Conservation (phyloP, 1,139 yeast species). For the Geotrichum candidum region DNA sequence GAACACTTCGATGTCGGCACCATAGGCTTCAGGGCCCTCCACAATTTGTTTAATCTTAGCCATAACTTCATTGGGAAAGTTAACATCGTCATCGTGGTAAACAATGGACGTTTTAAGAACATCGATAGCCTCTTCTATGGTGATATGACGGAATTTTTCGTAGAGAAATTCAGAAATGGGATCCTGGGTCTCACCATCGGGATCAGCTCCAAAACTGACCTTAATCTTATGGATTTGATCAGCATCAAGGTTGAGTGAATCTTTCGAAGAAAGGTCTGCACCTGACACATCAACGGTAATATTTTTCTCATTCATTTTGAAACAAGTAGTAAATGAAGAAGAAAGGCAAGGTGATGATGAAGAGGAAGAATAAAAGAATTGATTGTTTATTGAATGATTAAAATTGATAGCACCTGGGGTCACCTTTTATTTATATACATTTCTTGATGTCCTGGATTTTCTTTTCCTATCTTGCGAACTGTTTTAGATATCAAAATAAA, state of each 20-base stretch:
- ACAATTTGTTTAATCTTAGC: slow-evolving; percentile 29
- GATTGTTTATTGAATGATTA: background rate
- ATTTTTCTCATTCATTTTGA: slow-evolving; percentile 1
- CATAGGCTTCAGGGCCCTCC: slow-evolving; percentile 21
- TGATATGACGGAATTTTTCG: slow-evolving; percentile 38
- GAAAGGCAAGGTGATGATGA: background rate
- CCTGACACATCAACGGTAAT: background rate
- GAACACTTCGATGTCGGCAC: slow-evolving; percentile 12
- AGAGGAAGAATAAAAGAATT: background rate
- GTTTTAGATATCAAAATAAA: background rate
- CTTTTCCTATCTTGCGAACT: background rate
- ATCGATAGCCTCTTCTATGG: slow-evolving; percentile 40
- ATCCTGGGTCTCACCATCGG: slow-evolving; percentile 10
- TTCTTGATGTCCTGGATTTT: background rate
- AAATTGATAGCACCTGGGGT: background rate
- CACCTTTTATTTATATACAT: background rate
- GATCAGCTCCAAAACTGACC: slow-evolving; percentile 15
- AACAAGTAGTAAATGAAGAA: background rate
- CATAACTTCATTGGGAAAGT: slow-evolving; percentile 38
- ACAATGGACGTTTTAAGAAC: slow-evolving; percentile 40
- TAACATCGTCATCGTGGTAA: slow-evolving; percentile 33
- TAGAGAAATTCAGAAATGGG: slow-evolving; percentile 29
- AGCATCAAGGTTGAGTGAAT: slow-evolving; percentile 1
- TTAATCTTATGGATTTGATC: slow-evolving; percentile 3
- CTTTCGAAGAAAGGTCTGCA: slow-evolving; percentile 8